Evolutionary conservation across 345 rosid species (phyloP), one percentile per base, ranked within the genome.

Genomic region (Acer negundo): DNA sequence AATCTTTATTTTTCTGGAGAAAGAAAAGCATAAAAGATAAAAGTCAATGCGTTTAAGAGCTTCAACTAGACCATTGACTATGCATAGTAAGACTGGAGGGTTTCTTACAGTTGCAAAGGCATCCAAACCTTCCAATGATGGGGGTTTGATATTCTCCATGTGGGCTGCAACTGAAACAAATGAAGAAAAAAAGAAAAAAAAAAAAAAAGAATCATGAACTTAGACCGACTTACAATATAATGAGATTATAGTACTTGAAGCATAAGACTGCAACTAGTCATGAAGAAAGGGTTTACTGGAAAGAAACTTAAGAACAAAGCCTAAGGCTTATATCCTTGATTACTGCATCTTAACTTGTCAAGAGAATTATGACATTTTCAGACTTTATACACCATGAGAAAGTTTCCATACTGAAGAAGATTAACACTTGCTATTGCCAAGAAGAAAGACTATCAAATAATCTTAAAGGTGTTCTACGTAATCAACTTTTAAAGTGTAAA

Each of bases 71-170:
- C 31, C 19, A 70, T 20, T n/a, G 53, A 44, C 0, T 28, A 20
- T 19, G 31, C 17, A 64, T 72, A 40, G 65, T 17, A 31, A 38
- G 68, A 28, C 17, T 73, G 49, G 55, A 42, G 40, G 65, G 73
- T 40, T 51, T 69, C 85, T 87, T 84, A 89, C 90, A 46, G 69
- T 78, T 76, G 75, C 62, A 66, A 87, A 75, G 62, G 75, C 82
- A 80, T 83, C 90, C 62, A 91, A 56, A 59, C 97, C 94, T 84
- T 89, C 95, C 91, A 95, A 80, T 66, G 74, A n/a, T 28, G 97
- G 98, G 49, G 83, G 93, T 69, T 85, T 79, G 38, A 89, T 83
- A 75, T 49, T 82, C 81, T 83, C 86, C 72, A 75, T 56, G 11
- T 79, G 84, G 79, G 75, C 97, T 89, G 89, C 2, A 69, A 80